A percentile compares a stretch with the other conserved stretches of the same genome.
Conservation (phyloP, 2,329 filamentous ascomycete species). For the Colletotrichum chlorophyti region DNA sequence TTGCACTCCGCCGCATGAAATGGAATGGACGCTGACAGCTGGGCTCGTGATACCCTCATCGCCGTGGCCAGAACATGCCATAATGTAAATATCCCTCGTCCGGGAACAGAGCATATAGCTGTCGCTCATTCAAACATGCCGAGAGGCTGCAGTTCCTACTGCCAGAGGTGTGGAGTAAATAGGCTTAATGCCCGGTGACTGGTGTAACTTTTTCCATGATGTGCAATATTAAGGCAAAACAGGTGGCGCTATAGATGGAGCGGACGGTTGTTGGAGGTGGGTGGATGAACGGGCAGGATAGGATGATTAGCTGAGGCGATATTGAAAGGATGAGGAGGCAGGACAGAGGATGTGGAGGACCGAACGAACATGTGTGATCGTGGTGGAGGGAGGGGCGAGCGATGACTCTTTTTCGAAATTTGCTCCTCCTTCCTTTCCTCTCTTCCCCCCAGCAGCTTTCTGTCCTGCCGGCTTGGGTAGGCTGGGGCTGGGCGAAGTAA, state of each 20-base stretch:
- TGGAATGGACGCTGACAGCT: constrained; percentile 2
- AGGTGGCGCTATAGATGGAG: neutral
- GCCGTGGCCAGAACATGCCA: constrained; percentile 7
- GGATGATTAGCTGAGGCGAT: neutral
- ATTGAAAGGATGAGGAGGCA: neutral
- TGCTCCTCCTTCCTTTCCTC: neutral
- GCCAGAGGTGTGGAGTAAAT: neutral
- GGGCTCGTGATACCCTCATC: constrained; percentile 24
- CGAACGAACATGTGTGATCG: constrained; percentile 6
- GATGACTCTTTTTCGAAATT: constrained; percentile 8
- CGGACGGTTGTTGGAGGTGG: neutral
- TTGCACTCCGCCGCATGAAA: constrained; percentile 1
- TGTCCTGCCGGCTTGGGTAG: constrained; percentile 18
- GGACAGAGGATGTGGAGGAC: neutral
- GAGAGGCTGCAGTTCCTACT: neutral
- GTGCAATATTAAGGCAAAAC: no score
- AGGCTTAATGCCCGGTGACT: neutral
- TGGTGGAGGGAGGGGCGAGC: constrained; percentile 1
- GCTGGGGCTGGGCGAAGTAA: constrained; percentile 30
- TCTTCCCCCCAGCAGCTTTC: constrained; percentile 3
- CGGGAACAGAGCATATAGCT: no score
- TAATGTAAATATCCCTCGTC: neutral
- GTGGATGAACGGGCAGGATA: neutral
- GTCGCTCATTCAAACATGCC: no score
- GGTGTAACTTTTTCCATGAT: no score